These are phyloP conservation scores for Thielaviopsis musarum DNA, from an alignment of 2,329 filamentous ascomycete genomes.

Conservation along the genomic window DNA sequence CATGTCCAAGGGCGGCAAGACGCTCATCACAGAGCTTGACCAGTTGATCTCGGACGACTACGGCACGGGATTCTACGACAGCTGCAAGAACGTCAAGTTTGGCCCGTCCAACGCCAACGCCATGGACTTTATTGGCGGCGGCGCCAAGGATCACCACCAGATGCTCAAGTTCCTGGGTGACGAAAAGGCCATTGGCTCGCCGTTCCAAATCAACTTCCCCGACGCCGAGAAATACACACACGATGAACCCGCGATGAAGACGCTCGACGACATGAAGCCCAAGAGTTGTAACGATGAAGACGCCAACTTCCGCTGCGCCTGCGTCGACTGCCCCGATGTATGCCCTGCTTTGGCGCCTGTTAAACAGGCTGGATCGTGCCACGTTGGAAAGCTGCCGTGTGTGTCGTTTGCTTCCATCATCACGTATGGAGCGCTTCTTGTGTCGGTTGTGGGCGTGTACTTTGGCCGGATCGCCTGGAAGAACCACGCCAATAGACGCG, in stretches of 20 bases:
- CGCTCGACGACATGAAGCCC: slow-evolving; percentile 47
- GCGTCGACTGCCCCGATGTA: slow-evolving; percentile 76
- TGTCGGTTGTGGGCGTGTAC: slow-evolving; percentile 47
- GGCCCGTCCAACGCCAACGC: slow-evolving; percentile 84
- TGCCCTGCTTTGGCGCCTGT: slow-evolving; percentile 71
- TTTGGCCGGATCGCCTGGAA: slow-evolving; percentile 62
- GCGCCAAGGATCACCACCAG: slow-evolving; percentile 73
- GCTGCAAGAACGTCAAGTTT: slow-evolving; percentile 98
- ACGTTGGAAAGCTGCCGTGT: slow-evolving; percentile 78
- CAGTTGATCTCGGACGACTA: slow-evolving; percentile 76
- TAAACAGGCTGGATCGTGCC: slow-evolving; percentile 52
- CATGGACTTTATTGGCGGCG: slow-evolving; percentile 91
- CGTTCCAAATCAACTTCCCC: slow-evolving; percentile 95
- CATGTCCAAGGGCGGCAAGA: slow-evolving; percentile 39
- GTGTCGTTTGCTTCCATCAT: slow-evolving; percentile 85
- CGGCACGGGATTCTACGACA: slow-evolving; percentile 79
- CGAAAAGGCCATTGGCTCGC: slow-evolving; percentile 79
- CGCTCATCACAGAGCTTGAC: slow-evolving; percentile 65
- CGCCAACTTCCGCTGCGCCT: slow-evolving; percentile 73
- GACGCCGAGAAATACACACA: slow-evolving; percentile 23
- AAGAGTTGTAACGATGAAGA: slow-evolving; percentile 86
- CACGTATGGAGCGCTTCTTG: slow-evolving; percentile 60
- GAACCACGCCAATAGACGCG: slow-evolving; percentile 55
- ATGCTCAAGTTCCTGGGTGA: slow-evolving; percentile 87
- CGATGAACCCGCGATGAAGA: slow-evolving; percentile 50